Conservation (phyloP, 345 rosid genomes). For the Nephelium lappaceum region DNA sequence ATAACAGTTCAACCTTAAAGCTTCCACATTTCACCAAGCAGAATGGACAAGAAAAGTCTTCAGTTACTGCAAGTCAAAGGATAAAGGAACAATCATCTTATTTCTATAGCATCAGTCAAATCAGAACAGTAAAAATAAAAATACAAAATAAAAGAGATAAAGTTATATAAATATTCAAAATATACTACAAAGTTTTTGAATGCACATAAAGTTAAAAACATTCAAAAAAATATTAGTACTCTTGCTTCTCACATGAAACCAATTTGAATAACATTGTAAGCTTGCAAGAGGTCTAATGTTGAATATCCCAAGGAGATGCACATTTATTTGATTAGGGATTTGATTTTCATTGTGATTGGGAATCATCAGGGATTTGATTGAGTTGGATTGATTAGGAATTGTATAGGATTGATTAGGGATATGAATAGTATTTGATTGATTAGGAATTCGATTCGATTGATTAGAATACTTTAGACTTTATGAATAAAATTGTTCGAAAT, state of each 20-base stretch:
- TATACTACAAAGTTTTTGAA: neutral
- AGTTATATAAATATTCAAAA: constrained; percentile 2
- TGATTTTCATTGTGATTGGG: too few species aligned
- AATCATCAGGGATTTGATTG: too few species aligned
- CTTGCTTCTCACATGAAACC: neutral
- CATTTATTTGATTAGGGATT: too few species aligned
- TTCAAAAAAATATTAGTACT: neutral
- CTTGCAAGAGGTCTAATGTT: neutral
- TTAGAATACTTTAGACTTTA: too few species aligned
- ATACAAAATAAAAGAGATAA: neutral
- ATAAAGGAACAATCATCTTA: constrained; percentile 16
- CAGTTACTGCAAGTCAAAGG: constrained; percentile 74
- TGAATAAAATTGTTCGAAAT: too few species aligned
- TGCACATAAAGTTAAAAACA: neutral
- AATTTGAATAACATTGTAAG: neutral
- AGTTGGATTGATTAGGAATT: too few species aligned
- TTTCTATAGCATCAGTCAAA: neutral
- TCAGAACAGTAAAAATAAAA: neutral
- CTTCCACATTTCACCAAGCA: constrained; percentile 95
- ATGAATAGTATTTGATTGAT: too few species aligned
- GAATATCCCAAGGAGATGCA: too few species aligned
- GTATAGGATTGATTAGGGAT: too few species aligned
- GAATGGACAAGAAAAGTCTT: constrained; percentile 97
- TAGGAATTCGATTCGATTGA: too few species aligned
- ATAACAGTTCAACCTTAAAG: constrained; percentile 65